Conservation (phyloP, 495 filamentous ascomycete species). For the Aspergillus diversus region DNA sequence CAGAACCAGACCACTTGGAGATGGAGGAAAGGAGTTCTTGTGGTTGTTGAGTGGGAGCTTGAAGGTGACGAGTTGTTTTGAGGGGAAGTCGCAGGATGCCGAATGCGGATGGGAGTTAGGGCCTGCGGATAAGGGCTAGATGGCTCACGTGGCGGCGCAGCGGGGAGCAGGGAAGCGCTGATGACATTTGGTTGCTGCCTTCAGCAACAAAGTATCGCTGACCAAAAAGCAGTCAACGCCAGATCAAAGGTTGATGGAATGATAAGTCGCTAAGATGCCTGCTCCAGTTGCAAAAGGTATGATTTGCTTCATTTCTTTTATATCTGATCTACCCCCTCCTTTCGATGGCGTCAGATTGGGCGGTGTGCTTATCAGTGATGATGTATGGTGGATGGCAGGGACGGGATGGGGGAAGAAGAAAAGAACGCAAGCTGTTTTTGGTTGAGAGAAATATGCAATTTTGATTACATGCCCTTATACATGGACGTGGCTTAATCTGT, state of each 20-base stretch:
- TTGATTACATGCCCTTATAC: conserved; percentile 5
- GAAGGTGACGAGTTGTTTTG: conserved; percentile 9
- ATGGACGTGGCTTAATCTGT: background rate
- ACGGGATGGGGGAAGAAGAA: background rate
- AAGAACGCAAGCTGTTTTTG: background rate
- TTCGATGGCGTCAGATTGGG: conserved; percentile 19
- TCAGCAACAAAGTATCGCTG: conserved; percentile 4
- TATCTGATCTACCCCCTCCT: conserved; percentile 5
- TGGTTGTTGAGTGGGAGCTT: background rate
- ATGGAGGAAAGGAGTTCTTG: background rate
- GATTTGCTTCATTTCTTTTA: conserved; percentile 19
- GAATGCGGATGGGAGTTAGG: conserved; percentile 41
- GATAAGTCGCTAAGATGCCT: conserved; percentile 42
- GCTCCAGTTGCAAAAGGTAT: conserved; percentile 59
- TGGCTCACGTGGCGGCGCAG: conserved; percentile 35
- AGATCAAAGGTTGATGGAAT: conserved; percentile 1
- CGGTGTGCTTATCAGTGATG: conserved; percentile 47
- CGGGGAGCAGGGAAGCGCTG: conserved; percentile 17
- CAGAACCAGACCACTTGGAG: background rate
- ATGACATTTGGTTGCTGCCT: conserved; percentile 16
- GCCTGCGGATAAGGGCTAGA: conserved; percentile 42
- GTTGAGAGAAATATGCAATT: background rate
- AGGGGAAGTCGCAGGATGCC: conserved; percentile 34
- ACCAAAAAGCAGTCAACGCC: background rate
- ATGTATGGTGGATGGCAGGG: conserved; percentile 2